These are phyloP conservation scores for Aspergillus felis DNA, from an alignment of 2,329 filamentous ascomycete species.

Conservation along the genomic window DNA sequence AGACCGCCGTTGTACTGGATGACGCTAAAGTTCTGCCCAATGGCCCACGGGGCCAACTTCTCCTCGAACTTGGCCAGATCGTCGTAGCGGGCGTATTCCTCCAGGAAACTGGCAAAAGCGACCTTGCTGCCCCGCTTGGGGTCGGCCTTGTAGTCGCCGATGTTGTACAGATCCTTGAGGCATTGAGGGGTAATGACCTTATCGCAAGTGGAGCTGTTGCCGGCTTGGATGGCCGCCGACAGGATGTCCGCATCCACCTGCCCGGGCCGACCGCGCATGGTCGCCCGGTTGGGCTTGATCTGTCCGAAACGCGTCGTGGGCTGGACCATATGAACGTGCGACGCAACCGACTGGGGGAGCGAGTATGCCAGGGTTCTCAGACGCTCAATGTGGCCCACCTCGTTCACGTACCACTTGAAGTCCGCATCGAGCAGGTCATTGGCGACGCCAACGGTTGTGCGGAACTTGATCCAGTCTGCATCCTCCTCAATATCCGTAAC, in stretches of 20 bases:
- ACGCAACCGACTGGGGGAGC: constrained; percentile 31
- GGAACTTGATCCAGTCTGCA: constrained; percentile 38
- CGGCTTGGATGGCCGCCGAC: constrained; percentile 10
- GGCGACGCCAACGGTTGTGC: constrained; percentile 32
- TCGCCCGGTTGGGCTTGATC: constrained; percentile 26
- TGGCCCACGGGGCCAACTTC: constrained; percentile 37
- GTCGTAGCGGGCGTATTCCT: constrained; percentile 47
- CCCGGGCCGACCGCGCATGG: constrained; percentile 19
- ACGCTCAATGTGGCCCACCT: constrained; percentile 22
- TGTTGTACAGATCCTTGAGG: constrained; percentile 46
- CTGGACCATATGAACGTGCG: constrained; percentile 39
- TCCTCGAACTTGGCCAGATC: constrained; percentile 42
- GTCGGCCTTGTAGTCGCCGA: constrained; percentile 39
- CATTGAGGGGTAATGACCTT: constrained; percentile 45
- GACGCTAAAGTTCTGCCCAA: constrained; percentile 44
- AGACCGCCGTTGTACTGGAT: constrained; percentile 41
- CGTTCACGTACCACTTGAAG: constrained; percentile 38
- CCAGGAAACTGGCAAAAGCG: constrained; percentile 46
- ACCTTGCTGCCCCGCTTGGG: constrained; percentile 36
- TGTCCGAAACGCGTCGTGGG: constrained; percentile 43
- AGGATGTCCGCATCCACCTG: constrained; percentile 17
- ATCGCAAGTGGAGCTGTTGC: constrained; percentile 37
- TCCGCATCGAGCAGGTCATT: constrained; percentile 37
- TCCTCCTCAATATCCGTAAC: constrained; percentile 33
- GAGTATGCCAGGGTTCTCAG: constrained; percentile 41